Percentiles rank a stretch among this genome's conserved stretches.
Evolutionary conservation across 139 green algal genomes (phyloP).

Genomic region (Chlorella sp.): DNA sequence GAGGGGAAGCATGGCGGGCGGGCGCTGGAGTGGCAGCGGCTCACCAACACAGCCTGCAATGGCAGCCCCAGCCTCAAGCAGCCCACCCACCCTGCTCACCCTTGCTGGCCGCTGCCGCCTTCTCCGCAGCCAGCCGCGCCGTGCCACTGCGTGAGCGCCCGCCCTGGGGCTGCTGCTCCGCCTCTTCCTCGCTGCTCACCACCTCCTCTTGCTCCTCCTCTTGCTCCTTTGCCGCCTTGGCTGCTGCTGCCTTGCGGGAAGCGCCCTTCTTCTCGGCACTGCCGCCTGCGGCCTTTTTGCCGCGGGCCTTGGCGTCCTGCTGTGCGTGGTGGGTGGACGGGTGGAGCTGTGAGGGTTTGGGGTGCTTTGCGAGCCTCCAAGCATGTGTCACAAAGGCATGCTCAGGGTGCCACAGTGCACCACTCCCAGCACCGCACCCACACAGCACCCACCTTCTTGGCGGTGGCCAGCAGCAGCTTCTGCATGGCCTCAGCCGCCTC

Average conservation of each 20-base stretch:
- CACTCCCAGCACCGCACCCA: not conserved
- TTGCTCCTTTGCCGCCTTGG: not conserved
- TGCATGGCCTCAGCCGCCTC: slow-evolving; percentile 8
- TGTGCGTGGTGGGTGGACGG: not conserved
- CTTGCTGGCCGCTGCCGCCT: not conserved
- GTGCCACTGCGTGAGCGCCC: slow-evolving; percentile 7
- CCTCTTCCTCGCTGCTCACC: not conserved
- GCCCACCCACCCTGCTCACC: not conserved
- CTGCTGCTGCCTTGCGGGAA: not conserved
- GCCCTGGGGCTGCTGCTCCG: not conserved
- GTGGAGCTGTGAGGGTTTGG: not conserved
- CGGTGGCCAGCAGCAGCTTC: slow-evolving; percentile 30
- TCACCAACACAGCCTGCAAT: no score
- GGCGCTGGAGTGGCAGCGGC: no score
- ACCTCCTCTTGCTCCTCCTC: slow-evolving; percentile 3
- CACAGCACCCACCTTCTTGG: slow-evolving; percentile 1
- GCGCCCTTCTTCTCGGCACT: not conserved
- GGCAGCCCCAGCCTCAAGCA: no score
- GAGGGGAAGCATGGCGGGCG: not conserved
- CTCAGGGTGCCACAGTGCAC: not conserved
- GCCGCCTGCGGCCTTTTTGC: not conserved
- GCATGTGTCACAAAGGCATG: not conserved
- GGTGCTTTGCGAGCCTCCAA: no score
- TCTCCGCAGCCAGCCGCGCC: not conserved
- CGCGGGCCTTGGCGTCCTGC: not conserved